phyloP scores from a whole-genome alignment of 2,329 filamentous ascomycete species.

The Cercospora canescens region DNA sequence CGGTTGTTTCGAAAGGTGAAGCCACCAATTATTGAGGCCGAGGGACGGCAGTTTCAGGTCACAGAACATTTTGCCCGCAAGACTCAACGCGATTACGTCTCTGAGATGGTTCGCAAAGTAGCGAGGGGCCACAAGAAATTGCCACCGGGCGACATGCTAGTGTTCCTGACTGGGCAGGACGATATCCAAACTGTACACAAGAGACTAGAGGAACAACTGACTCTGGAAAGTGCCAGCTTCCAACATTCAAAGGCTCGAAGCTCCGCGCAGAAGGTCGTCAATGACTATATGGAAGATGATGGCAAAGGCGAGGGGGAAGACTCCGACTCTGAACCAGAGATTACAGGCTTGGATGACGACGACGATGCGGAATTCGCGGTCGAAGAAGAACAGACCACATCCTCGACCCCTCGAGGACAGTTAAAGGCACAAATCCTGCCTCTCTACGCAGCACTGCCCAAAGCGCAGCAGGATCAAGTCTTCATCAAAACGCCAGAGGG shows the following conservation, averaged over 20 bases:
- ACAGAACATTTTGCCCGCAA: slow-evolving; percentile 83
- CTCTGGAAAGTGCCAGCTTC: slow-evolving; percentile 44
- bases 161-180: slow-evolving; percentile 91
- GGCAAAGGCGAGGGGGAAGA: slow-evolving; percentile 48
- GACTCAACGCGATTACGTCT: slow-evolving; percentile 84
- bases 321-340: slow-evolving; percentile 61
- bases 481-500: slow-evolving; percentile 81
- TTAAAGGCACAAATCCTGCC: slow-evolving; percentile 85
- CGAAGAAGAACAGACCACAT: slow-evolving; percentile 35
- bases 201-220: slow-evolving; percentile 69
- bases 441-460: slow-evolving; percentile 88
- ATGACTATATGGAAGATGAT: slow-evolving; percentile 35
- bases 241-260: slow-evolving; percentile 11
- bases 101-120: slow-evolving; percentile 87
- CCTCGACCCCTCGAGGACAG: slow-evolving; percentile 51
- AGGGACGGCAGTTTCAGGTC: slow-evolving; percentile 89
- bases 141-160: slow-evolving; percentile 84
- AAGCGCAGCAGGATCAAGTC: slow-evolving; percentile 84
- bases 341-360: slow-evolving; percentile 61
- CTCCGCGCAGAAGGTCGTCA: slow-evolving; percentile 9
- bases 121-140: slow-evolving; percentile 84
- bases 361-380: slow-evolving; percentile 54
- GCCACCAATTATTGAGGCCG: slow-evolving; percentile 83
- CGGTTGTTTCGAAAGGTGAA: slow-evolving; percentile 66
- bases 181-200: slow-evolving; percentile 87